These are phyloP conservation scores for Hamamelis virginiana DNA, from an alignment of 164 flowering plant genomes.

Conservation along the genomic window DNA sequence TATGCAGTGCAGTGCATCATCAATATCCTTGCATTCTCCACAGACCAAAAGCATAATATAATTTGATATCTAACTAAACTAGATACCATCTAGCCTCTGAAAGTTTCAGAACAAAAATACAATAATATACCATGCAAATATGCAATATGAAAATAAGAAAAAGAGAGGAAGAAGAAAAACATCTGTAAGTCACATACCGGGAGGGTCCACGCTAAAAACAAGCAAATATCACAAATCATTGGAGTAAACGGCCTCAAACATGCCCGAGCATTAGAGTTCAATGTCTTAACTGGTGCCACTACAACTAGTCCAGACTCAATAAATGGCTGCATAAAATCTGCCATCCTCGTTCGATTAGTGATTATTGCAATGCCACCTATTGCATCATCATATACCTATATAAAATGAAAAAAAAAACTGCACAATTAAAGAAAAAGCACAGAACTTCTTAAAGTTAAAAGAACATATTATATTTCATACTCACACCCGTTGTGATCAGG, in stretches of 20 bases:
- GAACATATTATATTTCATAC: slow-evolving; percentile 15
- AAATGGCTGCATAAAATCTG: slow-evolving; percentile 72
- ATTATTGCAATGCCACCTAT: slow-evolving; percentile 72
- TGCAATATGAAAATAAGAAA: not conserved
- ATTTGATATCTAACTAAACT: not conserved
- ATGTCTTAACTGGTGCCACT: slow-evolving; percentile 49
- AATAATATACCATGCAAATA: not conserved
- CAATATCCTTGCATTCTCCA: slow-evolving; percentile 98
- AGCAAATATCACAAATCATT: slow-evolving; percentile 69
- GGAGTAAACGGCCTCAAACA: slow-evolving; percentile 62
- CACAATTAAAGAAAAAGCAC: not conserved
- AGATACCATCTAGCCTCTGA: no score
- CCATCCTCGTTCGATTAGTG: slow-evolving; percentile 56
- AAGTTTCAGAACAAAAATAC: not conserved
- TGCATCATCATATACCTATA: slow-evolving; percentile 61
- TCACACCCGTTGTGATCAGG: slow-evolving; percentile 38
- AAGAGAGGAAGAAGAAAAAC: not conserved
- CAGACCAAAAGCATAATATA: slow-evolving; percentile 17
- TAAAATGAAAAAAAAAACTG: not conserved
- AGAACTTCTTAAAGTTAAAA: not conserved
- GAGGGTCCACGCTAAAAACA: slow-evolving; percentile 97
- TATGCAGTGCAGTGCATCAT: slow-evolving; percentile 97
- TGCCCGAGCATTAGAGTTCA: slow-evolving; percentile 53
- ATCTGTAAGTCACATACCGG: slow-evolving; percentile 46
- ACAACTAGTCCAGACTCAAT: slow-evolving; percentile 72